Percentiles rank a stretch among this genome's conserved stretches.
phyloP scores from a whole-genome alignment of 148 eudicot genomes.

The Rhododendron vialii region DNA sequence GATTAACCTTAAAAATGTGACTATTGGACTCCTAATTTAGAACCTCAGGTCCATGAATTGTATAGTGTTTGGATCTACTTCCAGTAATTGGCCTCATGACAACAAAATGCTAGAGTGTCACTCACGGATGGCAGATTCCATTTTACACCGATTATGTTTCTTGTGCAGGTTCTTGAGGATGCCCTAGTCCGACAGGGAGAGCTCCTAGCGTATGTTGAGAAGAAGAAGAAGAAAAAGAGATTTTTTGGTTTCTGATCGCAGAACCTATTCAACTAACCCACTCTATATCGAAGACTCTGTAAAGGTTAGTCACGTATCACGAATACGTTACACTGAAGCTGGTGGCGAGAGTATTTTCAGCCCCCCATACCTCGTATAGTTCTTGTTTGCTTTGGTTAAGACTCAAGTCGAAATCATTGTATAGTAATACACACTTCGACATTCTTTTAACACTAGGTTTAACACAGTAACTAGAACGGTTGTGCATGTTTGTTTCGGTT shows the following conservation, averaged over 20 bases:
- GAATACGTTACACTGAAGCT: not conserved
- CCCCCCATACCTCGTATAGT: constrained; percentile 3
- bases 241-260: constrained; percentile 34
- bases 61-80: not conserved
- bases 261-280: not conserved
- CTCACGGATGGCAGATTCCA: no score
- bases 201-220: constrained; percentile 65
- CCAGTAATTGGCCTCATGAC: not conserved
- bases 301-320: not conserved
- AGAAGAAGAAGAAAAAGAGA: constrained; percentile 89
- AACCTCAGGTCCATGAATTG: no score
- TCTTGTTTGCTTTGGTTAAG: not conserved
- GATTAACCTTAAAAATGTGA: no score
- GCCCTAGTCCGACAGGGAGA: constrained; percentile 54
- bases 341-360: constrained; percentile 23
- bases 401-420: not conserved
- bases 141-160: not conserved
- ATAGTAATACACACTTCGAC: not conserved
- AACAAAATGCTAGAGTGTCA: constrained; percentile 1
- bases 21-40: not conserved
- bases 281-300: not conserved
- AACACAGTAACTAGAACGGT: not conserved
- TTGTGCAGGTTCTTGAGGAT: constrained; percentile 71
- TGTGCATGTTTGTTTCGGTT: not conserved
- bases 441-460: not conserved